phyloP scores from a whole-genome alignment of 768 basidiomycete species.

The Pluteus cervinus region DNA sequence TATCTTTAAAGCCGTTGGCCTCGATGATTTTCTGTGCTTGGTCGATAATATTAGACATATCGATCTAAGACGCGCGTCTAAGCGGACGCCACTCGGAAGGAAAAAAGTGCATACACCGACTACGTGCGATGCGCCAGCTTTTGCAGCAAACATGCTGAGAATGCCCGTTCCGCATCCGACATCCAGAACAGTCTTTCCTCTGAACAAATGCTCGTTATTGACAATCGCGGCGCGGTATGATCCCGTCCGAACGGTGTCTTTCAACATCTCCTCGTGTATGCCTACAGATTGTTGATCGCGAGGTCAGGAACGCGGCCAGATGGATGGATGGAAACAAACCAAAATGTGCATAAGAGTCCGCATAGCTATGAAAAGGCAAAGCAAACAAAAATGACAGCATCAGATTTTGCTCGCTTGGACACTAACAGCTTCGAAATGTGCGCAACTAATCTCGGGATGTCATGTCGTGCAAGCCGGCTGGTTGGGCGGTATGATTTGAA shows the following conservation, averaged over 20 bases:
- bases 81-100: conserved; percentile 2
- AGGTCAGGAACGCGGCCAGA: neutral
- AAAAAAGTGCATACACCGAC: conserved; percentile 63
- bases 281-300: conserved; percentile 49
- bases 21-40: conserved; percentile 97
- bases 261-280: conserved; percentile 99
- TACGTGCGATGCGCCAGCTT: conserved; percentile 90
- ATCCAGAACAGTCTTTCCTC: conserved; percentile 94
- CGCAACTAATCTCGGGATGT: conserved; percentile 87
- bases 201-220: conserved; percentile 93
- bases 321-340: conserved; percentile 38
- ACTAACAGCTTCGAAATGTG: conserved; percentile 24
- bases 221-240: conserved; percentile 94
- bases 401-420: conserved; percentile 25
- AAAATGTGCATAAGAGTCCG: conserved; percentile 94
- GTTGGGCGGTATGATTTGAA: conserved; percentile 15
- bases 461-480: conserved; percentile 65
- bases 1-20: conserved; percentile 93
- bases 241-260: conserved; percentile 91
- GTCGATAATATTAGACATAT: conserved; percentile 99
- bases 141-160: conserved; percentile 96
- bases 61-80: conserved; percentile 55
- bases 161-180: conserved; percentile 99
- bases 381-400: conserved; percentile 28
- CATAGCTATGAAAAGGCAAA: conserved; percentile 68